Conservation (phyloP, 495 filamentous ascomycete species). For the Jackrogersella multiformis region DNA sequence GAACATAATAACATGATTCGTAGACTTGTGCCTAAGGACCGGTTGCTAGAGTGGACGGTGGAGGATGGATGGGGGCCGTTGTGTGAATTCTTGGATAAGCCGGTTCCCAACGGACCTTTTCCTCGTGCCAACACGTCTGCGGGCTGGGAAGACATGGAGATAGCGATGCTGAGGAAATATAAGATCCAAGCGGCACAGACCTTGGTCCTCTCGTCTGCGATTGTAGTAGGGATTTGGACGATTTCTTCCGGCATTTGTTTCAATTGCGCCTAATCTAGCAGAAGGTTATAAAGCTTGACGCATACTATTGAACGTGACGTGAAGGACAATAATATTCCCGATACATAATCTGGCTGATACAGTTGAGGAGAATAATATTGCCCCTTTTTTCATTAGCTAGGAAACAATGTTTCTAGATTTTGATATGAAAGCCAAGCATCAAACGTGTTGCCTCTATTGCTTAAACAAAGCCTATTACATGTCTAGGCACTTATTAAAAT, state of each 20-base stretch:
- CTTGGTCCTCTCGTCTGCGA: not conserved
- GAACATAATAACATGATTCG: slow-evolving; percentile 32
- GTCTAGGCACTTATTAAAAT: too few species aligned
- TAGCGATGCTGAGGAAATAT: not conserved
- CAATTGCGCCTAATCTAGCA: not conserved
- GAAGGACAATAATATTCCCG: too few species aligned
- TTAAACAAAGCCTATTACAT: too few species aligned
- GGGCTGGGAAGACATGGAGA: not conserved
- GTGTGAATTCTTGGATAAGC: slow-evolving; percentile 49
- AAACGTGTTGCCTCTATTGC: too few species aligned
- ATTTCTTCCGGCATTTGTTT: not conserved
- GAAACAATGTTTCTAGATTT: too few species aligned
- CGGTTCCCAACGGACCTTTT: slow-evolving; percentile 41
- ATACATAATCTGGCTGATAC: too few species aligned
- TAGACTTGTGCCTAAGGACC: slow-evolving; percentile 22
- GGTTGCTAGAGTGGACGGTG: slow-evolving; percentile 37
- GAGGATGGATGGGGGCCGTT: slow-evolving; percentile 52
- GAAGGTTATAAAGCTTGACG: too few species aligned
- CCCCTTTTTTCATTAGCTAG: too few species aligned
- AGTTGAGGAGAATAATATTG: not conserved
- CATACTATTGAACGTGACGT: too few species aligned
- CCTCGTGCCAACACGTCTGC: slow-evolving; percentile 26
- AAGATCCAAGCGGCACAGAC: not conserved
- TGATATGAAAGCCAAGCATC: too few species aligned
- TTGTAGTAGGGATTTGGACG: not conserved